Evolutionary conservation across 768 basidiomycete genomes (phyloP).

Genomic region (Aureoboletus auriporus): DNA sequence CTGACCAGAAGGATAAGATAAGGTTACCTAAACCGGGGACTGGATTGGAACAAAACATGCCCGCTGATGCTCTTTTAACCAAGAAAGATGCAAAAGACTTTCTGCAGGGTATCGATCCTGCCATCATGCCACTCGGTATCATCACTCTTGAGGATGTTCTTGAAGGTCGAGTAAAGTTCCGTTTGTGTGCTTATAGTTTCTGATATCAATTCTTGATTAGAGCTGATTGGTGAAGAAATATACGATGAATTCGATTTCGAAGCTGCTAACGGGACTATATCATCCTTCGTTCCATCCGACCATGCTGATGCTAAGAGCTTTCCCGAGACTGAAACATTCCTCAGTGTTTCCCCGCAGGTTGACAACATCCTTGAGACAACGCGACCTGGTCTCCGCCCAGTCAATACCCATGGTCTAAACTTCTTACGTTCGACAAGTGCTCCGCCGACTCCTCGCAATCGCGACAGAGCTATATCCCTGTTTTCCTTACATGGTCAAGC

Average conservation of each 20-base stretch:
- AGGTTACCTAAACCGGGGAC: constrained; percentile 33
- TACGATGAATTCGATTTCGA: constrained; percentile 87
- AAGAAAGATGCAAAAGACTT: constrained; percentile 80
- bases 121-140: constrained; percentile 82
- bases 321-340: constrained; percentile 16
- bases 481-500: constrained; percentile 4
- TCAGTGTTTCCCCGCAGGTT: constrained; percentile 5
- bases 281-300: constrained; percentile 36
- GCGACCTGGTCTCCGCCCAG: constrained; percentile 35
- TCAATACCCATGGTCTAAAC: constrained; percentile 42
- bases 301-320: constrained; percentile 31
- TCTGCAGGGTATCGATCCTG: constrained; percentile 76
- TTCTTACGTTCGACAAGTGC: constrained; percentile 57
- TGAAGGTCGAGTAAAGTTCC: constrained; percentile 51
- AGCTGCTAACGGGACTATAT: constrained; percentile 58
- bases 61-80: constrained; percentile 80
- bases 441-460: constrained; percentile 47
- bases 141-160: constrained; percentile 92
- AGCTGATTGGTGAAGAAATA: constrained; percentile 90
- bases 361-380: constrained; percentile 10
- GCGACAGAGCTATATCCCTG: constrained; percentile 5
- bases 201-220: constrained; percentile 34
- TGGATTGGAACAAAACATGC: constrained; percentile 76
- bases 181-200: neutral
- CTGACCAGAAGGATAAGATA: constrained; percentile 23